Evolutionary conservation across 1,139 yeast genomes (phyloP).

Genomic region (Taphrina flavorubra): DNA sequence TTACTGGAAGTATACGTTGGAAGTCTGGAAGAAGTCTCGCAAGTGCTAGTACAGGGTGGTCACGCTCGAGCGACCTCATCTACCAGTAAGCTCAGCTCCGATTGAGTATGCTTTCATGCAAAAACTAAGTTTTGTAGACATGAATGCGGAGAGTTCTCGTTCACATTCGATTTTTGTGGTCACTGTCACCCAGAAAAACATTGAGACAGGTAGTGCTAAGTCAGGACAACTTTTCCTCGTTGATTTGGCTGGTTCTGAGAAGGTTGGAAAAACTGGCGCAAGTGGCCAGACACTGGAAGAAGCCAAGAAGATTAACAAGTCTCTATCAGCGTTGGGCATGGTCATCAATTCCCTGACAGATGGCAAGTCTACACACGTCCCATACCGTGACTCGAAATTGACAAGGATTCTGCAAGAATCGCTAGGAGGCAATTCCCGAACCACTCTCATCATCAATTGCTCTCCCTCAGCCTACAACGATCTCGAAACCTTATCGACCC

Average conservation of each 20-base stretch:
- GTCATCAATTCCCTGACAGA: slow-evolving; percentile 82
- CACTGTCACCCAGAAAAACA: slow-evolving; percentile 64
- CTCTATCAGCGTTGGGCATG: slow-evolving; percentile 77
- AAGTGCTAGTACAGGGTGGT: slow-evolving; percentile 64
- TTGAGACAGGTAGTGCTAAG: slow-evolving; percentile 64
- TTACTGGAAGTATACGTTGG: slow-evolving; percentile 67
- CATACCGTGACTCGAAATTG: slow-evolving; percentile 82
- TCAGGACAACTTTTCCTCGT: slow-evolving; percentile 75
- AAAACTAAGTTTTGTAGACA: slow-evolving; percentile 49
- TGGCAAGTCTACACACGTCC: slow-evolving; percentile 67
- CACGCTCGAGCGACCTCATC: slow-evolving; percentile 63
- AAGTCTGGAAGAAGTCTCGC: slow-evolving; percentile 63
- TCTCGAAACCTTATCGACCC: slow-evolving; percentile 73
- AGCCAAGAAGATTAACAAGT: slow-evolving; percentile 80
- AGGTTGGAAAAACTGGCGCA: slow-evolving; percentile 82
- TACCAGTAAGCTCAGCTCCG: slow-evolving; percentile 53
- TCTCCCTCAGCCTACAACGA: slow-evolving; percentile 70
- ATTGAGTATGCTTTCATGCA: not conserved
- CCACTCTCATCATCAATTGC: slow-evolving; percentile 77
- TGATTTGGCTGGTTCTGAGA: slow-evolving; percentile 89
- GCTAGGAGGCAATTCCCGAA: slow-evolving; percentile 84
- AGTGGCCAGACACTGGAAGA: slow-evolving; percentile 77
- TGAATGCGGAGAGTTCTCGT: slow-evolving; percentile 78
- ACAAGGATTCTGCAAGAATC: slow-evolving; percentile 85
- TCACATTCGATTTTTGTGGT: slow-evolving; percentile 83